phyloP scores from a whole-genome alignment of 345 rosid genomes.

The Citrus unshiu region DNA sequence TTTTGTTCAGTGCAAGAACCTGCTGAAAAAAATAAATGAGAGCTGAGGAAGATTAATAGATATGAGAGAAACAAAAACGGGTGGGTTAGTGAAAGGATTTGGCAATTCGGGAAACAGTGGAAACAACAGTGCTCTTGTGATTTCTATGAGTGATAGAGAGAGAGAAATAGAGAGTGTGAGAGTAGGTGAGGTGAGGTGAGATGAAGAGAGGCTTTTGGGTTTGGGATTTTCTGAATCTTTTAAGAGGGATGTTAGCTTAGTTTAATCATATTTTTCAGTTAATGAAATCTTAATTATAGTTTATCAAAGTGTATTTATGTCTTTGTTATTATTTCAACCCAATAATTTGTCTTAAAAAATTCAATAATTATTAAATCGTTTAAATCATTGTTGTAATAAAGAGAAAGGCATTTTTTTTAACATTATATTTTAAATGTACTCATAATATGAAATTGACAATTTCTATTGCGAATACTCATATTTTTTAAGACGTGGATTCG shows the following conservation, averaged over 20 bases:
- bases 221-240: constrained; percentile 37
- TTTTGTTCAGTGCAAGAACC: constrained; percentile 9
- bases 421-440: too few species aligned
- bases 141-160: neutral
- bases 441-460: too few species aligned
- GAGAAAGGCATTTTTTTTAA: too few species aligned
- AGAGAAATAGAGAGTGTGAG: constrained; percentile 1
- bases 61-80: constrained; percentile 13
- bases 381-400: too few species aligned
- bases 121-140: constrained; percentile 9
- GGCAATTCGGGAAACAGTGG: constrained; percentile 21
- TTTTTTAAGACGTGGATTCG: too few species aligned
- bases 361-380: too few species aligned
- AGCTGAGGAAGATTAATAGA: neutral
- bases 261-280: constrained; percentile 3
- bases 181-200: constrained; percentile 22
- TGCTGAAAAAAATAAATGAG: neutral
- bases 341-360: neutral
- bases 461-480: too few species aligned
- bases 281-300: neutral
- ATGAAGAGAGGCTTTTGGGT: constrained; percentile 21
- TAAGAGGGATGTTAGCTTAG: constrained; percentile 10
- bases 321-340: neutral
- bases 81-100: constrained; percentile 7
- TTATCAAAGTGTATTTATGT: neutral